Evolutionary conservation across 352 stramenopile species (phyloP).

Genomic region (Pythium sukuiense): DNA sequence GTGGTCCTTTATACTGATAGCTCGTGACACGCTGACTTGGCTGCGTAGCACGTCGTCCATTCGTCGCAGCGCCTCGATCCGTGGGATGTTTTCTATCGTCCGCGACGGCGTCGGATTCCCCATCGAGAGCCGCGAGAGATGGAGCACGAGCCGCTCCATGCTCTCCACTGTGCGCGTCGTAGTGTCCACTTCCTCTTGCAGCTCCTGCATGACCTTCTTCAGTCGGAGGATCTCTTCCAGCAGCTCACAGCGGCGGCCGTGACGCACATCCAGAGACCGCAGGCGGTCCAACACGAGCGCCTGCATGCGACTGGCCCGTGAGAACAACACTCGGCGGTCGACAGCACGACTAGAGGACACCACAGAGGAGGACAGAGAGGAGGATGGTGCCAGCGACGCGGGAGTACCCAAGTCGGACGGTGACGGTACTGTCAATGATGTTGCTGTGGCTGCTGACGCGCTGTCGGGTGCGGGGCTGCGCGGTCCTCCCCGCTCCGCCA

Average conservation of each 20-base stretch:
- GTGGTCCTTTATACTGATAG: background rate
- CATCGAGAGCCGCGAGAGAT: constrained; percentile 31
- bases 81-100: background rate
- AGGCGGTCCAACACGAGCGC: constrained; percentile 16
- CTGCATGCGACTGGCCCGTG: constrained; percentile 22
- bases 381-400: no score
- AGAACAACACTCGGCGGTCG: constrained; percentile 16
- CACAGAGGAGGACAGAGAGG: background rate
- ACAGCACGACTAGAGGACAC: background rate
- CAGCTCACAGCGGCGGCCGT: constrained; percentile 31
- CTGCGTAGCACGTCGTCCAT: background rate
- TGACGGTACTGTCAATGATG: background rate
- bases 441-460: background rate
- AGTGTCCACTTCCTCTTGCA: constrained; percentile 41
- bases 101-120: background rate
- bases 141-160: constrained; percentile 35
- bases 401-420: background rate
- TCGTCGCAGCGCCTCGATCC: background rate
- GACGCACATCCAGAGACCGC: constrained; percentile 19
- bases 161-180: constrained; percentile 37
- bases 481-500: background rate
- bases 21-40: background rate
- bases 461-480: no score
- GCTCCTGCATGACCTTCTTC: constrained; percentile 27
- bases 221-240: constrained; percentile 40